Evolutionary conservation across 169 alveolate genomes (phyloP).

Genomic region (Eimeria necatrix): DNA sequence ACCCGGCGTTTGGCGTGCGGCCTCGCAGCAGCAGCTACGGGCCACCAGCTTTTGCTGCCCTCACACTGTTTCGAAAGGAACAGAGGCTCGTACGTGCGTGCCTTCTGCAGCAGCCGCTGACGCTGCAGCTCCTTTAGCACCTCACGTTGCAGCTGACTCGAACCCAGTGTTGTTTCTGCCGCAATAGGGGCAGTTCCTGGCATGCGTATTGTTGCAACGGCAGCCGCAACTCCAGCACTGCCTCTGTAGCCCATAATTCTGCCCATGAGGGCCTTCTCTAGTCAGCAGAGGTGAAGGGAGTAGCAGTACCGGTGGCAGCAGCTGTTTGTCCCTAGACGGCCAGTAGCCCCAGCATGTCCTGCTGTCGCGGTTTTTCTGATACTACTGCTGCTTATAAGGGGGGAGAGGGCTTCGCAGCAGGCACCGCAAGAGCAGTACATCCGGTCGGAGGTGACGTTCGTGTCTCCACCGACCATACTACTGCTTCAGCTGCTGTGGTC

Average conservation of each 20-base stretch:
- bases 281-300: background rate
- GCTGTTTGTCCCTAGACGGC: background rate
- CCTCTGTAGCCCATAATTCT: background rate
- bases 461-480: background rate
- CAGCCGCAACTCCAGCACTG: background rate
- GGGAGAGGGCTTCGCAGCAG: background rate
- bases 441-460: background rate
- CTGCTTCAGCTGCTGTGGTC: background rate
- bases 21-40: constrained; percentile 50
- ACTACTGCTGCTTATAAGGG: background rate
- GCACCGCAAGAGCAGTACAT: background rate
- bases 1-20: background rate
- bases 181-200: constrained; percentile 8
- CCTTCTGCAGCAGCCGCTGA: constrained; percentile 3
- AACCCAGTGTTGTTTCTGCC: constrained; percentile 2
- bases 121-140: constrained; percentile 29
- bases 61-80: background rate
- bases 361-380: background rate
- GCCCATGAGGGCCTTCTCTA: background rate
- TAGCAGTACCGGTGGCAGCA: background rate
- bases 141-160: background rate
- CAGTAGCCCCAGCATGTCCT: background rate
- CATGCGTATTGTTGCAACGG: background rate
- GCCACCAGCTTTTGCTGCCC: background rate
- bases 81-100: background rate